Conservation (phyloP, 2,329 filamentous ascomycete genomes). For the Phialocephala subalpina region DNA sequence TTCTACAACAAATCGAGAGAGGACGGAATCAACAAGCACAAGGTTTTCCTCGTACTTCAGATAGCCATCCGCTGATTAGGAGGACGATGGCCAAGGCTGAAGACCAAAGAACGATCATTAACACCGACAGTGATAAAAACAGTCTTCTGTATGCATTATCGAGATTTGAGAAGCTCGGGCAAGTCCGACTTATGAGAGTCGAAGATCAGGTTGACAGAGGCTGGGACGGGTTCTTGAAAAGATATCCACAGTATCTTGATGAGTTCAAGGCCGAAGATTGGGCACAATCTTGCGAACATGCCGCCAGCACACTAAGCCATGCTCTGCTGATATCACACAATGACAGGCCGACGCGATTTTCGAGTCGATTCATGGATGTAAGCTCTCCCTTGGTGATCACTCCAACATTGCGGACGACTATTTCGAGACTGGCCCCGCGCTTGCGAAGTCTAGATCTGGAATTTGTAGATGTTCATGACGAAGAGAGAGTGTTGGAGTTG, state of each 20-base stretch:
- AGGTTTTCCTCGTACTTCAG: constrained; percentile 20
- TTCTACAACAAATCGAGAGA: not conserved
- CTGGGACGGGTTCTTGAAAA: constrained; percentile 59
- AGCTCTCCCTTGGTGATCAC: constrained; percentile 62
- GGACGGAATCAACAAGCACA: constrained; percentile 2
- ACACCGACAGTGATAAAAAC: constrained; percentile 31
- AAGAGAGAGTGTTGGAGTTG: constrained; percentile 63
- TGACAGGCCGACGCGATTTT: constrained; percentile 44
- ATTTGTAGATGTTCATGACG: constrained; percentile 63
- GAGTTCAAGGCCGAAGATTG: constrained; percentile 62
- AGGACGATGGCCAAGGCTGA: constrained; percentile 33
- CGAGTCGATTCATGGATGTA: constrained; percentile 67
- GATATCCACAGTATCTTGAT: constrained; percentile 52
- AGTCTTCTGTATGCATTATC: constrained; percentile 36
- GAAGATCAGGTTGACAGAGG: constrained; percentile 65
- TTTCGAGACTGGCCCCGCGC: constrained; percentile 61
- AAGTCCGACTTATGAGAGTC: constrained; percentile 69
- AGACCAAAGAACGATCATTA: constrained; percentile 37
- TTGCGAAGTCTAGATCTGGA: constrained; percentile 69
- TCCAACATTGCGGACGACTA: constrained; percentile 52
- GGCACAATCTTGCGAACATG: constrained; percentile 69
- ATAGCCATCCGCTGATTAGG: constrained; percentile 24
- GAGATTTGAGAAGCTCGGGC: constrained; percentile 66
- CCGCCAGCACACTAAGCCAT: constrained; percentile 63
- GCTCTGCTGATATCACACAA: constrained; percentile 63